These are phyloP conservation scores for Leptographium lundbergii DNA, from an alignment of 2,329 filamentous ascomycete species.

Conservation along the genomic window DNA sequence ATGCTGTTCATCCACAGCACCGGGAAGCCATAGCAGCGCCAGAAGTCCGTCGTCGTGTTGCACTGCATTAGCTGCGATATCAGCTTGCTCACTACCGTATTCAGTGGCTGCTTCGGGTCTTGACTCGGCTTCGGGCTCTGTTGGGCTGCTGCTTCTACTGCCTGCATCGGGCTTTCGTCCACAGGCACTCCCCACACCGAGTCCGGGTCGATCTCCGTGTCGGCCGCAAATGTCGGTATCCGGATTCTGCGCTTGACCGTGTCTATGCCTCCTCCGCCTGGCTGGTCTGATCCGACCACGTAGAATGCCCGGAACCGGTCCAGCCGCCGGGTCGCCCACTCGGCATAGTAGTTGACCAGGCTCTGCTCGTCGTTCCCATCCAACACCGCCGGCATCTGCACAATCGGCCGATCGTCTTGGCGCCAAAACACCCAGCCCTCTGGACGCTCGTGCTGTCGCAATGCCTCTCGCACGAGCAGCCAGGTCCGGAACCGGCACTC, in stretches of 20 bases:
- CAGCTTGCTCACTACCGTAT: neutral
- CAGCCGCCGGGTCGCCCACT: conserved; percentile 38
- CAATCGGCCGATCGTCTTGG: conserved; percentile 25
- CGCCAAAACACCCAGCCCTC: conserved; percentile 14
- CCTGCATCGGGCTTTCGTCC: neutral
- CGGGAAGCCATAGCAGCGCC: conserved; percentile 16
- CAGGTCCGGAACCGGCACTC: conserved; percentile 11
- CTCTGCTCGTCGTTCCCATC: conserved; percentile 49
- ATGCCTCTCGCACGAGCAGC: neutral
- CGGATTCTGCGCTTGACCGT: conserved; percentile 18
- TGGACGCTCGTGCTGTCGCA: conserved; percentile 7
- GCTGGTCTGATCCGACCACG: neutral
- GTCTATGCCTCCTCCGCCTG: neutral
- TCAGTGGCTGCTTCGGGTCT: no score
- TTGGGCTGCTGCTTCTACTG: neutral
- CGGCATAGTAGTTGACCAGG: conserved; percentile 50
- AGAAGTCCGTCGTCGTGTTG: neutral
- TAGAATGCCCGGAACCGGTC: conserved; percentile 16
- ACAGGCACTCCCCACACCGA: neutral
- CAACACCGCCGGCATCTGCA: conserved; percentile 34
- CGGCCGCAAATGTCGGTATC: conserved; percentile 23
- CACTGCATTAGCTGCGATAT: neutral
- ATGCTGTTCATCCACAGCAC: conserved; percentile 28
- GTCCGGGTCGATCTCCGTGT: conserved; percentile 26
- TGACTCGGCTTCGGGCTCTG: no score